Evolutionary conservation across 2,329 filamentous ascomycete genomes (phyloP), one percentile per base, ranked within the genome.

Genomic region (Pseudogymnoascus sp.): DNA sequence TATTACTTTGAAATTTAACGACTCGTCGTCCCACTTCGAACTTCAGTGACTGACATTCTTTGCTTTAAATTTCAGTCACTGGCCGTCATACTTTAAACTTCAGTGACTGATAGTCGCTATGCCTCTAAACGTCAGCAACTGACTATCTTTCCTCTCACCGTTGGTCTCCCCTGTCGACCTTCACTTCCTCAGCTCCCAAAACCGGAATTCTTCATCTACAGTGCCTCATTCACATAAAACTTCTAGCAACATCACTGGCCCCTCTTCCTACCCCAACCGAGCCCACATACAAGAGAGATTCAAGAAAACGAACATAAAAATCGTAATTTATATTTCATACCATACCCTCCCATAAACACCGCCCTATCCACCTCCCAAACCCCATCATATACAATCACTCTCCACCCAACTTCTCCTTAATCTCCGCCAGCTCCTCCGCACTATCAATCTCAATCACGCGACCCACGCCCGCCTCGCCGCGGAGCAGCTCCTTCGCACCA

Each of bases 401-500:
- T 1, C 59, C 66, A 14, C 67, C 75, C 67, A 88, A 74, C 75
- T 84, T 88, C 66, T 82, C 77, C 62, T 92, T 89, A 64, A 97
- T 85, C n/a, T 88, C 86, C 66, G 89, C 85, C 67, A 97, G 72
- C 60, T 97, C 93, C 60, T 96, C 91, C 3, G 83, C 81, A 18
- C 83, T 86, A 67, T 89, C 85, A 57, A 97, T 85, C 74, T 97
- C 93, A 64, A 99, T 83, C 25, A 97, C 87, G 67, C 84, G 85
- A 60, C 88, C 87, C n/a, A 91, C 92, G 77, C 97, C 91, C 62
- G 90, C 90, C 60, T 90, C 95, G 71, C 90, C 96, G 65, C 92
- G 85, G 88, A 97, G 91, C 73, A 97, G 76, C 77, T 99, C 94
- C 76, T 97, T 96, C 43, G 94, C 94, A 38, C 92, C 89, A 30